Base-by-base conservation (phyloP, 2,329 filamentous ascomycete genomes). In the Xylaria arbuscula region DNA sequence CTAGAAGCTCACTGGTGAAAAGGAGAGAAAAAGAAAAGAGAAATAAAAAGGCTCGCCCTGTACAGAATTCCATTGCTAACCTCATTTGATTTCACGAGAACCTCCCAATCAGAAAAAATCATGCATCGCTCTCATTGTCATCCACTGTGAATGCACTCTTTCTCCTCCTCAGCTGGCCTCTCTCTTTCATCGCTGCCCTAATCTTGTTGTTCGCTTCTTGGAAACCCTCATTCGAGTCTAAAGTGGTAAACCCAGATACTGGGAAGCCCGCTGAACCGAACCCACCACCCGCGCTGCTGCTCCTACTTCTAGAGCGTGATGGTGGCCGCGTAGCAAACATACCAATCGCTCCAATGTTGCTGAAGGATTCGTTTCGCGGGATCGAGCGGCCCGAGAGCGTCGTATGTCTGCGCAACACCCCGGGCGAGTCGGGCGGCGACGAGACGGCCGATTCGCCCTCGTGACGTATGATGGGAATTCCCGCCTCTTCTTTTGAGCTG, bases 281-380 rank as follows among this genome's bases (percentile, higher is more conserved):
- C 32, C 88, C 88, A 48, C 89, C 88, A 69, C 86, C 66, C 9
- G 63, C 88, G 70, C 90, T 93, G 78, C 91, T 89, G 74, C 89
- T 93, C 59, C 91, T 86, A 74, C 75, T 71, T 13, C 73, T 69
- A n/a, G 88, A 90, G n/a, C 93, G 90, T 60, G 92, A 97, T n/a
- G 91, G 87, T 4, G 94, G 94, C 36, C 93, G 87, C 17, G 93
- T 96, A 2, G 94, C 93, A 82, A 98, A 99, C 81, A 99, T 91
- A 69, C 92, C 93, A 72, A 97, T 91, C 57, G 88, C 89, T 13
- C 93, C 92, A 71, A 98, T 91, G 79, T 98, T 95, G 80, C 91
- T 91, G 82, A 98, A 98, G 0, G 93, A 96, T 81, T 98, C 96
- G 82, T 97, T 98, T 68, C 92, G 90, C 9, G 95, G 94, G 72